These are phyloP conservation scores for Balansia obtecta DNA, from an alignment of 2,329 filamentous ascomycete species.

Conservation along the genomic window DNA sequence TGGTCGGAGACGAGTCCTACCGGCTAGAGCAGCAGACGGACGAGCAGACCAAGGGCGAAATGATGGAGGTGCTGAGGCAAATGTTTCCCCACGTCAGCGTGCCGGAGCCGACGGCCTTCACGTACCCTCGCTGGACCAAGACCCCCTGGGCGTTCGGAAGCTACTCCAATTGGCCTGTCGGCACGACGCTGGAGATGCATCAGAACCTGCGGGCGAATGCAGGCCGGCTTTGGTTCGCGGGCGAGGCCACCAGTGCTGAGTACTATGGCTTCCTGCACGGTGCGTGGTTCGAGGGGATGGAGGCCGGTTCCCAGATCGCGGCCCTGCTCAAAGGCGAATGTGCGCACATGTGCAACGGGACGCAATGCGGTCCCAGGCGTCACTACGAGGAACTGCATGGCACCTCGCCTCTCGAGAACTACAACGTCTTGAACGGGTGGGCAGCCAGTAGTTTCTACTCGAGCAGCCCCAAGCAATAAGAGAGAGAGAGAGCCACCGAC, in stretches of 20 bases:
- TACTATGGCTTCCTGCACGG: slow-evolving; percentile 57
- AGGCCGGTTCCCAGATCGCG: slow-evolving; percentile 32
- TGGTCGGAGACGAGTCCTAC: slow-evolving; percentile 43
- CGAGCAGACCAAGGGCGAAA: slow-evolving; percentile 42
- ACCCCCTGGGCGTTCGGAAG: slow-evolving; percentile 39
- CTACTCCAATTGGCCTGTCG: slow-evolving; percentile 56
- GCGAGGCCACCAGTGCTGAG: slow-evolving; percentile 48
- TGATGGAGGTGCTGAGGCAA: slow-evolving; percentile 41
- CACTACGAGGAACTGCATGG: slow-evolving; percentile 16
- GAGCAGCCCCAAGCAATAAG: background rate
- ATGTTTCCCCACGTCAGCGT: slow-evolving; percentile 49
- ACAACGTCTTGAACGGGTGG: slow-evolving; percentile 24
- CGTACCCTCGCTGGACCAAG: slow-evolving; percentile 36
- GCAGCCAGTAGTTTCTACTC: slow-evolving; percentile 20
- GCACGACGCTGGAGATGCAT: slow-evolving; percentile 51
- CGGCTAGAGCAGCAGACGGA: slow-evolving; percentile 46
- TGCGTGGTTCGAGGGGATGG: slow-evolving; percentile 43
- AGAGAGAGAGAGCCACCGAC: too few species aligned
- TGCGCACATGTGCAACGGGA: slow-evolving; percentile 5
- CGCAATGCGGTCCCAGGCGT: slow-evolving; percentile 9
- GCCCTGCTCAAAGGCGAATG: slow-evolving; percentile 12
- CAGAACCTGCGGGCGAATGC: slow-evolving; percentile 57
- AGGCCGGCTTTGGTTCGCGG: slow-evolving; percentile 49
- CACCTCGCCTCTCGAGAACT: slow-evolving; percentile 21
- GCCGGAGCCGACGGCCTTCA: slow-evolving; percentile 47